phyloP scores from a whole-genome alignment of 257 asterid genomes.

The Lithospermum erythrorhizon region DNA sequence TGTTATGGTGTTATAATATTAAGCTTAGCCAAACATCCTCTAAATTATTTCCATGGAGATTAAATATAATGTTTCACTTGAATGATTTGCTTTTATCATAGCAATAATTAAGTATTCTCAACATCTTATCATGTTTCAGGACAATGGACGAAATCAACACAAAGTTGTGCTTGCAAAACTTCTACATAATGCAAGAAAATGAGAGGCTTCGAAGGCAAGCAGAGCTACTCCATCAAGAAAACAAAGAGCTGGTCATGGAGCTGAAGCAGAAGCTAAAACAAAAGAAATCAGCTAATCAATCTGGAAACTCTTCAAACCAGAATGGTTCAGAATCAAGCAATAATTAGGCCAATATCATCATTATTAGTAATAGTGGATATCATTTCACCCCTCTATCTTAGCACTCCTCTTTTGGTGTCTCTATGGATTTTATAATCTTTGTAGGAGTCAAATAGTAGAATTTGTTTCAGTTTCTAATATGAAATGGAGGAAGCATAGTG shows the following conservation, averaged over 20 bases:
- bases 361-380: background rate
- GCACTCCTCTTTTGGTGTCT: slow-evolving; percentile 1
- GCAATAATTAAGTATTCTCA: background rate
- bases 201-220: slow-evolving; percentile 74
- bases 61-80: no score
- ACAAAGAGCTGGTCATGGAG: slow-evolving; percentile 51
- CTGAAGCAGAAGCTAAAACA: slow-evolving; percentile 40
- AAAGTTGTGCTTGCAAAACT: slow-evolving; percentile 60
- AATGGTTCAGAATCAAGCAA: slow-evolving; percentile 3
- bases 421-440: no score
- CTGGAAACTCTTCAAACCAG: background rate
- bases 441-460: slow-evolving; percentile 3
- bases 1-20: no score
- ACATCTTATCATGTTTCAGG: background rate
- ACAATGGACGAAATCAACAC: slow-evolving; percentile 65
- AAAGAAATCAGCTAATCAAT: slow-evolving; percentile 14
- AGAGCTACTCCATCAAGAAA: slow-evolving; percentile 75
- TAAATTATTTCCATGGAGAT: no score
- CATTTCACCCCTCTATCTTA: background rate
- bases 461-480: background rate
- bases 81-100: background rate
- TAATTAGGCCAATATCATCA: background rate
- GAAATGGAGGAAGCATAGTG: background rate
- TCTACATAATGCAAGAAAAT: slow-evolving; percentile 64
- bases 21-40: no score